Base-by-base conservation (phyloP, 306 rosid genomes). In the Luffa acutangula region DNA sequence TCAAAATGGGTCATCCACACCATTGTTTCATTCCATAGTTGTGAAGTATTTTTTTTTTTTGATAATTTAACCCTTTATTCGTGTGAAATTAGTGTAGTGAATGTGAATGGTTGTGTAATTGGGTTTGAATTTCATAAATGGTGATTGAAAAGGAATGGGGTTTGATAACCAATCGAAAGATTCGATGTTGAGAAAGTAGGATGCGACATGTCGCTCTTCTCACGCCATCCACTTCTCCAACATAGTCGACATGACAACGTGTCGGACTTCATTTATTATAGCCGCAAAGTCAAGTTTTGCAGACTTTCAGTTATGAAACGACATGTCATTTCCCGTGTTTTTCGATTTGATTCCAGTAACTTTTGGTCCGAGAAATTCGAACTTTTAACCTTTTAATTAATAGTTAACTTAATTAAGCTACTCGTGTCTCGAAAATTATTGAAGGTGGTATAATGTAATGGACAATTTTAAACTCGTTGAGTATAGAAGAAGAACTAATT, bases 191-290 rank as follows among this genome's bases (percentile, higher is more conserved):
- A 65, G 46, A 66, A 69, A 69, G 75, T 69, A 42, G 31, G 53
- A 69, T 69, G 53, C 75, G 53, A 69, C 75, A 69, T 69, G 75
- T 69, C 75, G 75, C 36, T 4, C 53, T n/a, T n/a, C 36, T 69
- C 36, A 42, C 0, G 75, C 53, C 75, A 42, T 67, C 49, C 75
- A 69, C 14, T 18, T 41, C 7, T 25, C 72, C 15, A 65, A 36
- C 20, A 37, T 37, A 12, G 25, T 37, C 72, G 72, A 65, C 48
- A 37, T 65, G 64, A 58, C 64, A 3, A 58, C 64, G 36, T 58
- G 64, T 58, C 42, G 42, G 42, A 59, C 4, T 60, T 60, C 41
- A 60, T 11, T 60, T 60, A 60, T 10, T 11, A 25, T 25, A 31
- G 41, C 41, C 67, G 9, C 18, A 60, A 13, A 21, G 37, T 21